A percentile compares a stretch with the other conserved stretches of the same genome.
These are phyloP conservation scores for Penicillium sp. DNA, from an alignment of 2,329 filamentous ascomycete genomes.

Conservation along the genomic window DNA sequence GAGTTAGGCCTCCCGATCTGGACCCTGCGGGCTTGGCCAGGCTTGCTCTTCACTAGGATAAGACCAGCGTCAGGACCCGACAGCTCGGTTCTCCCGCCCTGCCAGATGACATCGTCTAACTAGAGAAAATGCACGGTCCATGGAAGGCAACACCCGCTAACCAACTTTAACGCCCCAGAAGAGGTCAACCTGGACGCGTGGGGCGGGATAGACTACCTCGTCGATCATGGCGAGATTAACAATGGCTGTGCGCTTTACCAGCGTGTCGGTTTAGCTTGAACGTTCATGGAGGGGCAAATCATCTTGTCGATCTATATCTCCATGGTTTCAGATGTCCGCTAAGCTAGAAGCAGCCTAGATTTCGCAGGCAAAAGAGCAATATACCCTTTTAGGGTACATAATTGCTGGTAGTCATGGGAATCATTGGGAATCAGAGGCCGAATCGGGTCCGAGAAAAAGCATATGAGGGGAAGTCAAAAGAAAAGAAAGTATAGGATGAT, in stretches of 20 bases:
- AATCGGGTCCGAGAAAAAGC: no score
- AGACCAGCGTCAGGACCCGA: neutral
- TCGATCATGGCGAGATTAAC: conserved; percentile 1
- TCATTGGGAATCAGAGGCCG: no score
- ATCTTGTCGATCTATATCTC: conserved; percentile 2
- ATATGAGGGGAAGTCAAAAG: no score
- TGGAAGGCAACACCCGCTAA: conserved; percentile 3
- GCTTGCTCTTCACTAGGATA: neutral
- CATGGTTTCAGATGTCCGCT: conserved; percentile 5
- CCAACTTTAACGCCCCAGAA: neutral
- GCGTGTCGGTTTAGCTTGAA: conserved; percentile 1
- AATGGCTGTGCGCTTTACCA: neutral
- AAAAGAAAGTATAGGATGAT: neutral
- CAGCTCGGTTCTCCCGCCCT: neutral
- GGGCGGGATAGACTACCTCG: neutral
- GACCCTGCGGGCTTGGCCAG: neutral
- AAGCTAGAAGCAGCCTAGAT: neutral
- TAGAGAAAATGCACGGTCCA: neutral
- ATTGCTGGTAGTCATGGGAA: neutral
- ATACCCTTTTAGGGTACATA: neutral
- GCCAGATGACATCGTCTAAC: conserved; percentile 1
- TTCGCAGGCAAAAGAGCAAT: neutral
- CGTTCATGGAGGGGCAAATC: neutral
- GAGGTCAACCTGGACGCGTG: conserved; percentile 4
- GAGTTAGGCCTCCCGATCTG: neutral